Conservation (phyloP, 2,329 filamentous ascomycete species). For the Polytolypa hystricis region DNA sequence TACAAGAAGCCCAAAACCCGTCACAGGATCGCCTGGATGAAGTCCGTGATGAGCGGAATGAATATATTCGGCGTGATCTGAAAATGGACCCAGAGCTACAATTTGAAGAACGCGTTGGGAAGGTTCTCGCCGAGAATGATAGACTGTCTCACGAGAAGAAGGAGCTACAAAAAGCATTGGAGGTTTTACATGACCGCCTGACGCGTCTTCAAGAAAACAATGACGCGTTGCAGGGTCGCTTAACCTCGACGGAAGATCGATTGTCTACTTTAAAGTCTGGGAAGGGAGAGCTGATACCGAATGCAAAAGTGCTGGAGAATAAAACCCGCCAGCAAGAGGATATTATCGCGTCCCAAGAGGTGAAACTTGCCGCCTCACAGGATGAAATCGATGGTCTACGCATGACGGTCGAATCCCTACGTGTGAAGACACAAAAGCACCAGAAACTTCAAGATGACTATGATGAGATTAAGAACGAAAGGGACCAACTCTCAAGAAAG, state of each 20-base stretch:
- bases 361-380: conserved; percentile 46
- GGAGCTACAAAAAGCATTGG: conserved; percentile 35
- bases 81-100: conserved; percentile 35
- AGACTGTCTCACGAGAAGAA: conserved; percentile 43
- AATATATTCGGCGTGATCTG: conserved; percentile 22
- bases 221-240: conserved; percentile 33
- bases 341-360: conserved; percentile 60
- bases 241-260: conserved; percentile 38
- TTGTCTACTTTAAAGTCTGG: conserved; percentile 42
- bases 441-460: conserved; percentile 40
- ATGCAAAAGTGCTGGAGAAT: conserved; percentile 30
- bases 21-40: conserved; percentile 26
- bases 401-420: conserved; percentile 34
- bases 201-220: conserved; percentile 45
- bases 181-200: conserved; percentile 48
- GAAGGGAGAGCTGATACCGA: conserved; percentile 37
- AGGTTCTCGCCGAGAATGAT: conserved; percentile 46
- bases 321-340: conserved; percentile 52
- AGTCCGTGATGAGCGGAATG: conserved; percentile 28
- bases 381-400: conserved; percentile 34
- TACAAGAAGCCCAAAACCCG: conserved; percentile 35
- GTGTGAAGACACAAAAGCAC: conserved; percentile 34
- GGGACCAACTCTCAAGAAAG: conserved; percentile 36
- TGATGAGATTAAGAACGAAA: conserved; percentile 38
- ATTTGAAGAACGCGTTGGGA: conserved; percentile 38